phyloP scores from a whole-genome alignment of 257 asterid genomes.

The Oldenlandia corymbosa region DNA sequence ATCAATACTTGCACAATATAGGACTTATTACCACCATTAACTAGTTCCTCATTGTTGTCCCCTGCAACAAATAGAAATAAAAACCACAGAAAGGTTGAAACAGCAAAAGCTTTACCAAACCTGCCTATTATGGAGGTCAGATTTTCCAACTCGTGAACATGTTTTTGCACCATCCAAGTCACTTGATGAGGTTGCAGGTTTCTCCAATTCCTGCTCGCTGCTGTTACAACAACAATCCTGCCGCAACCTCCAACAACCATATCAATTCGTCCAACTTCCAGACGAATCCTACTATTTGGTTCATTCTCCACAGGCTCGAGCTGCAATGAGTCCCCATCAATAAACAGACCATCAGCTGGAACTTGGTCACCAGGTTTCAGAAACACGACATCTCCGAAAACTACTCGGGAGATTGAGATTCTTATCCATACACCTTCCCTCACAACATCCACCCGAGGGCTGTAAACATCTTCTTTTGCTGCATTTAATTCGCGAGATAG shows the following conservation, averaged over 20 bases:
- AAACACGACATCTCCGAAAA: slow-evolving; percentile 17
- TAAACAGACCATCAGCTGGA: slow-evolving; percentile 22
- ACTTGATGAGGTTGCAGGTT: slow-evolving; percentile 3
- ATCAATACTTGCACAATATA: too few species aligned
- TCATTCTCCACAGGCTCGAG: neutral
- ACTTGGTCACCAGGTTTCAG: slow-evolving; percentile 21
- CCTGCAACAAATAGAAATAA: slow-evolving; percentile 12
- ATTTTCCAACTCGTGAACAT: slow-evolving; percentile 3
- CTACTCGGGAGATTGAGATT: slow-evolving; percentile 2
- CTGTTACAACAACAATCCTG: slow-evolving; percentile 15
- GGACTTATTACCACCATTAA: neutral
- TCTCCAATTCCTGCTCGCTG: slow-evolving; percentile 13
- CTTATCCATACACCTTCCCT: slow-evolving; percentile 5
- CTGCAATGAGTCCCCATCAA: slow-evolving; percentile 18
- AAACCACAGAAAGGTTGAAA: slow-evolving; percentile 10
- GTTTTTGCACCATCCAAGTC: slow-evolving; percentile 3
- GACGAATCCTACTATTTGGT: neutral
- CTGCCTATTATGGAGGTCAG: slow-evolving; percentile 1
- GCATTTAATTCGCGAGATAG: slow-evolving; percentile 11
- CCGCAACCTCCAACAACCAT: slow-evolving; percentile 16
- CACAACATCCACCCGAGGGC: slow-evolving; percentile 17
- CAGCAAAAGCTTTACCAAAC: slow-evolving; percentile 8
- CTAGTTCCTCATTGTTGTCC: neutral
- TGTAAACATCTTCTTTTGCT: neutral
- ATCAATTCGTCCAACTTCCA: slow-evolving; percentile 6